Percentiles rank a stretch among this genome's conserved stretches.
These are phyloP conservation scores for Mycena indigotica DNA, from an alignment of 768 basidiomycete species.

Conservation along the genomic window DNA sequence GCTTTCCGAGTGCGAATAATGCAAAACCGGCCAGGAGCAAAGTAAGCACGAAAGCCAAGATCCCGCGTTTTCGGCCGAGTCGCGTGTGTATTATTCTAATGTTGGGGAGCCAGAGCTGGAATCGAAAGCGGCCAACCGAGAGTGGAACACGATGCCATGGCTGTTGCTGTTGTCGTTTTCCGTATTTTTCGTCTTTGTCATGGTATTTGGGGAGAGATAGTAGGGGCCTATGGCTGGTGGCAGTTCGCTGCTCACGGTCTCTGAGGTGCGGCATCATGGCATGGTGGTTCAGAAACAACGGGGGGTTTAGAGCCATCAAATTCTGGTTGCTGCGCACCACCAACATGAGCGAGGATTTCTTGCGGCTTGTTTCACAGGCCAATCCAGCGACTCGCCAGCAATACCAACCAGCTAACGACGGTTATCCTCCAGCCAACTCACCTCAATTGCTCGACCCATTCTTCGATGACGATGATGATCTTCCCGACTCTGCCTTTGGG, in stretches of 20 bases:
- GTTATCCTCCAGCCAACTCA: conserved; percentile 61
- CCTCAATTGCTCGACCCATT: conserved; percentile 78
- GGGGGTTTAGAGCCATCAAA: neutral
- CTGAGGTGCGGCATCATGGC: conserved; percentile 10
- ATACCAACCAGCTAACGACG: conserved; percentile 54
- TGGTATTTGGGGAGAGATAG: conserved; percentile 14
- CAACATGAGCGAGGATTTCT: conserved; percentile 71
- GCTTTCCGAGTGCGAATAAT: conserved; percentile 60
- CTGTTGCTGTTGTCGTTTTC: conserved; percentile 16
- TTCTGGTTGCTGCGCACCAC: neutral
- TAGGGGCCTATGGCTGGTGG: conserved; percentile 8
- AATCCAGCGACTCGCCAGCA: too few species aligned
- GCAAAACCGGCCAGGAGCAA: conserved; percentile 52
- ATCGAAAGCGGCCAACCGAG: conserved; percentile 5
- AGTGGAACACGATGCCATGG: conserved; percentile 13
- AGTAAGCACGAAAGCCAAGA: conserved; percentile 50
- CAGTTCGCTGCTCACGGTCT: neutral
- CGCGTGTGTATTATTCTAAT: neutral
- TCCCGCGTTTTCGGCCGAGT: conserved; percentile 45
- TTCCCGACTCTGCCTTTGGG: conserved; percentile 70
- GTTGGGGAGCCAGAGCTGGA: conserved; percentile 14
- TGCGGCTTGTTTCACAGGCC: conserved; percentile 65
- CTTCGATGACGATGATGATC: conserved; percentile 82
- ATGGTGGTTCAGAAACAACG: neutral
- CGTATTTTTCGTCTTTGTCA: conserved; percentile 16